A percentile compares a stretch with the other conserved stretches of the same genome.
phyloP scores from a whole-genome alignment of 2,329 filamentous ascomycete genomes.

The Xylariaceae sp. region DNA sequence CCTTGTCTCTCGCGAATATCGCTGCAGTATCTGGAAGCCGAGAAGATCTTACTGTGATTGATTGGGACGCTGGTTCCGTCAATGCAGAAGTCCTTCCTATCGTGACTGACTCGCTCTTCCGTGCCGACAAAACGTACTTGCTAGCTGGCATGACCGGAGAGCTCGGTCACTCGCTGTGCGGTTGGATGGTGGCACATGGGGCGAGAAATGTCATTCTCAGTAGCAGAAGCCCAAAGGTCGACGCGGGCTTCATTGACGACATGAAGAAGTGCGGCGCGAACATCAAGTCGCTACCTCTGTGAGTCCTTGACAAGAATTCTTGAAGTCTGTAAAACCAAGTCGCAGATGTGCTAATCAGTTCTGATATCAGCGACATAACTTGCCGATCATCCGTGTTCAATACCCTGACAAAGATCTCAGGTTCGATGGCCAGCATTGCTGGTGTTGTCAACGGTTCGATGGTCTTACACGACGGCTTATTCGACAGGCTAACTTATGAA shows the following conservation, averaged over 20 bases:
- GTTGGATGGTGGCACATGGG: conserved; percentile 37
- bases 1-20: not conserved
- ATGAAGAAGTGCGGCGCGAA: not conserved
- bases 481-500: not conserved
- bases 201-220: conserved; percentile 36
- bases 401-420: not conserved
- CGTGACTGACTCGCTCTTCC: too few relatives aligned
- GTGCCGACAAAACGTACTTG: conserved; percentile 31
- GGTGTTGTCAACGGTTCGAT: conserved; percentile 3
- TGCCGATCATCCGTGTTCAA: too few relatives aligned
- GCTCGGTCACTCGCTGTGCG: conserved; percentile 35
- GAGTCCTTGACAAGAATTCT: not conserved
- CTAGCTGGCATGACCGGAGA: conserved; percentile 33
- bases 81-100: conserved; percentile 3
- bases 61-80: not conserved
- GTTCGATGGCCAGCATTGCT: conserved; percentile 2
- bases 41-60: not conserved
- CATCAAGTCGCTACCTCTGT: not conserved
- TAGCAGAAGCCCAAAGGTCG: conserved; percentile 27
- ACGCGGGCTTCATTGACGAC: not conserved
- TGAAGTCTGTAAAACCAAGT: too few relatives aligned
- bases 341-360: not conserved
- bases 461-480: conserved; percentile 1
- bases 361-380: too few relatives aligned
- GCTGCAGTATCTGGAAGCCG: not conserved